Base-by-base conservation (phyloP, 805 yeast species). In the Clavispora phyllophila region DNA sequence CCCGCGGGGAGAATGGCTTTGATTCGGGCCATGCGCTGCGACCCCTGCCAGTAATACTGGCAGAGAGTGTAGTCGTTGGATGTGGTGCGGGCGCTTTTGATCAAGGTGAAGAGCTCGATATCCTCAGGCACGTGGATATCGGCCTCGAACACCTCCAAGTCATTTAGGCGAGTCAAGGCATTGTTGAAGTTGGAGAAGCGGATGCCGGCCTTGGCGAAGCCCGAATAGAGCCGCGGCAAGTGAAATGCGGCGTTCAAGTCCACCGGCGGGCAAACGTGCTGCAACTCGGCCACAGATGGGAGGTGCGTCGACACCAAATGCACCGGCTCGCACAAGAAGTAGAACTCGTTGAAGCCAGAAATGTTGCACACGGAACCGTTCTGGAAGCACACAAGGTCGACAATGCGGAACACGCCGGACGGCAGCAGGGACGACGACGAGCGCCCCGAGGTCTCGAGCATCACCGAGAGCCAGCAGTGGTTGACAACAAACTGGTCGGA, bases 381-480 rank as follows among this genome's bases (percentile, higher is more conserved):
- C 45, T 59, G 63, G 46, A 65, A 64, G 54, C 58, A 73, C 63
- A 44, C 70, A 63, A 53, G 72, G 59, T 91, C 99, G 46, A 91
- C 62, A 47, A 93, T 73, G 46, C 91, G 70, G 79, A 90, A 89
- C 6, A 38, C 31, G 2, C 56, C 56, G 40, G 48, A 46, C n/a
- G 50, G 49, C 33, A 29, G 33, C 33, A 29, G 33, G 5, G 33
- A 10, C 10, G 20, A 17, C 13, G 20, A 10, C n/a, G 12, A 3
- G 5, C 47, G 38, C 9, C 36, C 44, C 13, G 57, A 85, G 84
- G 31, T 82, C 81, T 87, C 83, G 13, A 89, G 63, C 27, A 84
- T 60, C 1, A 89, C 81, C 1, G 95, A 80, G 42, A 88, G 73
- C 99, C 99, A 93, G 42, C 86, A 79, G 62, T 93, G 99, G 55